A percentile compares a stretch with the other conserved stretches of the same genome.
These are phyloP conservation scores for Diaporthe citrichinensis DNA, from an alignment of 2,329 filamentous ascomycete species.

Conservation along the genomic window DNA sequence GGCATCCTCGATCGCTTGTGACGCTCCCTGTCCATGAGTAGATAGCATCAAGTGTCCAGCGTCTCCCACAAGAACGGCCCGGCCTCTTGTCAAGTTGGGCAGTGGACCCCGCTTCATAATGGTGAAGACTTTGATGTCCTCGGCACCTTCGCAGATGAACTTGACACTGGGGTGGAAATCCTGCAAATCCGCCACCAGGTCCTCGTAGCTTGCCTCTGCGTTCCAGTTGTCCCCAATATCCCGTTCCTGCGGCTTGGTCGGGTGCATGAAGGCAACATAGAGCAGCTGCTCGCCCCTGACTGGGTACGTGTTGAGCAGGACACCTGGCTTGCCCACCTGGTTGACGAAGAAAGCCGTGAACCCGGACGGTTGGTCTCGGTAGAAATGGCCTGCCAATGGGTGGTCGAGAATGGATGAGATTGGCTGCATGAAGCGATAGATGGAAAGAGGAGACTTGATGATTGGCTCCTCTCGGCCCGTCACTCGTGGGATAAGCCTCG, in stretches of 20 bases:
- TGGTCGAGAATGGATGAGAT: conserved; percentile 12
- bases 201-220: conserved; percentile 12
- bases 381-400: conserved; percentile 7
- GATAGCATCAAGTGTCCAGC: conserved; percentile 22
- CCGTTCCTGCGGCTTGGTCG: conserved; percentile 14
- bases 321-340: conserved; percentile 11
- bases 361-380: neutral
- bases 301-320: conserved; percentile 20
- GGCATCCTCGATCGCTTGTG: conserved; percentile 17
- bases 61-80: conserved; percentile 8
- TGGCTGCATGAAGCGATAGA: conserved; percentile 22
- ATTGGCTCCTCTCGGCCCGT: conserved; percentile 18
- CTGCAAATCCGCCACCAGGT: conserved; percentile 2
- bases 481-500: conserved; percentile 14
- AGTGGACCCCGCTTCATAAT: conserved; percentile 17
- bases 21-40: conserved; percentile 21
- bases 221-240: conserved; percentile 21
- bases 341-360: conserved; percentile 22
- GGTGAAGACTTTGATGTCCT: conserved; percentile 19
- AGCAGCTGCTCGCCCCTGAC: conserved; percentile 11
- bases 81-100: conserved; percentile 11
- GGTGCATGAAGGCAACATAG: conserved; percentile 17
- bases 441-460: conserved; percentile 16
- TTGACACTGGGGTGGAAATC: conserved; percentile 20
- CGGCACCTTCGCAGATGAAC: conserved; percentile 12